A percentile compares a stretch with the other conserved stretches of the same genome.
Conservation (phyloP, 768 basidiomycete species). For the Rhizopogon vinicolor region DNA sequence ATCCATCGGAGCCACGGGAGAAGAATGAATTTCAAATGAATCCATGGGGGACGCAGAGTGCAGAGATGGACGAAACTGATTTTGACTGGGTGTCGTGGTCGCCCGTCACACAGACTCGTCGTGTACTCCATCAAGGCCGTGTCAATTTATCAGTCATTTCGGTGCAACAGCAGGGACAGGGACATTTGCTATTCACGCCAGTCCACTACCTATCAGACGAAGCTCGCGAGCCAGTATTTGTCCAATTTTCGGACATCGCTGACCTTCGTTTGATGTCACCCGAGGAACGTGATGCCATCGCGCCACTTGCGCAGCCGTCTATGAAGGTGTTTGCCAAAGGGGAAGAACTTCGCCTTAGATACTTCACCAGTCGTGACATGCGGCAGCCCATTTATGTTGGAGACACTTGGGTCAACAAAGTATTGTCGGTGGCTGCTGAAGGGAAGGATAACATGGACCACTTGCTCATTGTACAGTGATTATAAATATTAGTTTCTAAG, state of each 20-base stretch:
- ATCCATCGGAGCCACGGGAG: constrained; percentile 2
- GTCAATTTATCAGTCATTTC: background rate
- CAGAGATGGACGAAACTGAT: background rate
- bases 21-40: constrained; percentile 2
- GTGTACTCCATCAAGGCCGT: background rate
- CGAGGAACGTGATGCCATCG: background rate
- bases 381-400: constrained; percentile 14
- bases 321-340: constrained; percentile 8
- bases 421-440: background rate
- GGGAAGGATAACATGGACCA: no score
- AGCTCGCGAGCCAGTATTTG: constrained; percentile 14
- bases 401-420: constrained; percentile 13
- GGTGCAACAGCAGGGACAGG: background rate
- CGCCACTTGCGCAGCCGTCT: constrained; percentile 7
- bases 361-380: background rate
- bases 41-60: constrained; percentile 16
- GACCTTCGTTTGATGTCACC: constrained; percentile 4
- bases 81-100: background rate
- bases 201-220: constrained; percentile 16
- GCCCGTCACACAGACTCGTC: constrained; percentile 1
- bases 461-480: no score
- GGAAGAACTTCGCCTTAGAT: constrained; percentile 10
- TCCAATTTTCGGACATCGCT: background rate
- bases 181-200: background rate
- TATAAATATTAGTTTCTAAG: no score